A percentile compares a stretch with the other conserved stretches of the same genome.
Conservation (phyloP, 2,329 filamentous ascomycete species). For the Fusarium buxicola region DNA sequence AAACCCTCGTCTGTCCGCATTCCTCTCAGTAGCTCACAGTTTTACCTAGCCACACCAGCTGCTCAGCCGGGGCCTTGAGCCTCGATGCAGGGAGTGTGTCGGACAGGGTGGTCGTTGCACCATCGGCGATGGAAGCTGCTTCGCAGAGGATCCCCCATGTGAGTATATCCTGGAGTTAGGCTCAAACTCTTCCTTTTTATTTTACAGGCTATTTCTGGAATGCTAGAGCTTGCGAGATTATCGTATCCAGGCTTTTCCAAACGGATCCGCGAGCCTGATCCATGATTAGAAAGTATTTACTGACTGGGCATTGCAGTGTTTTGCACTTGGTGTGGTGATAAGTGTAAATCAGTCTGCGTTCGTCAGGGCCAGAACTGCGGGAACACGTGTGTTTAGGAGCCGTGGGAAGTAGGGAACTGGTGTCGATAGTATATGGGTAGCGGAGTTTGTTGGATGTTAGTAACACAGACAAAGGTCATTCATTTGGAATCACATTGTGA, state of each 20-base stretch:
- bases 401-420: background rate
- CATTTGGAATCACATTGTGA: background rate
- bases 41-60: constrained; percentile 12
- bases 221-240: background rate
- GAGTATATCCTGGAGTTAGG: background rate
- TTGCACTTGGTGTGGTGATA: constrained; percentile 2
- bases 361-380: background rate
- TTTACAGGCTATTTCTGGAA: background rate
- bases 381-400: background rate
- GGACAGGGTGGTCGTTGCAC: constrained; percentile 24
- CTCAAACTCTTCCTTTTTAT: background rate
- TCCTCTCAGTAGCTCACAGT: background rate
- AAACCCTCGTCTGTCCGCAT: background rate
- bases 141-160: constrained; percentile 21
- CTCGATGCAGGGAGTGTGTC: constrained; percentile 25
- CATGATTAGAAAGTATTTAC: background rate
- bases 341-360: background rate
- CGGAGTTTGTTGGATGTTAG: background rate
- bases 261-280: background rate
- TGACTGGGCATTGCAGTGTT: background rate
- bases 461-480: background rate
- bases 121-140: constrained; percentile 26
- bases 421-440: background rate
- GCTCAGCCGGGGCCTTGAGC: constrained; percentile 16
- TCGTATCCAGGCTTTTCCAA: background rate